Conservation (phyloP, 192 early-diverging fungal species). For the Thoreauomyces humboldtii region DNA sequence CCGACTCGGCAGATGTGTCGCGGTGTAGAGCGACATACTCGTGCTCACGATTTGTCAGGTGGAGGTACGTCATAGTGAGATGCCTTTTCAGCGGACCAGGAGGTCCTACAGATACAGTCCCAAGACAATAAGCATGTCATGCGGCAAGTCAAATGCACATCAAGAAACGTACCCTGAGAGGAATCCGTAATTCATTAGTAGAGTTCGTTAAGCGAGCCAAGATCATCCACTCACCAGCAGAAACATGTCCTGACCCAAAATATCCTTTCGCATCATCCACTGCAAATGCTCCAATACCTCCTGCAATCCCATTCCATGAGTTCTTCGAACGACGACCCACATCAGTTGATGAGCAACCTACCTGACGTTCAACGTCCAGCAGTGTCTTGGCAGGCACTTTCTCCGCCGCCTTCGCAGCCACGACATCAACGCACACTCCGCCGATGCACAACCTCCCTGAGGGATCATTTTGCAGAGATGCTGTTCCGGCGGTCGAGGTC, state of each 20-base stretch:
- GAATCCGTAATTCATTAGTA: no score
- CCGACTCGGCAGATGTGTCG: slow-evolving; percentile 70
- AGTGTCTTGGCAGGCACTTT: slow-evolving; percentile 20
- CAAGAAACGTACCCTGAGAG: no score
- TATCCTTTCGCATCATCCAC: slow-evolving; percentile 86
- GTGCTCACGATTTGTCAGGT: slow-evolving; percentile 63
- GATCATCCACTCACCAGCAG: no score
- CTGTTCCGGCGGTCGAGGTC: neutral
- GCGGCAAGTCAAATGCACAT: neutral
- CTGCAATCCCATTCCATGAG: slow-evolving; percentile 22
- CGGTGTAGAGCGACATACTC: slow-evolving; percentile 74
- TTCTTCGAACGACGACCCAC: neutral
- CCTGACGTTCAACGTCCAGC: neutral
- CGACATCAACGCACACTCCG: slow-evolving; percentile 13
- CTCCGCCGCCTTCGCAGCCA: neutral
- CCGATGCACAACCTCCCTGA: slow-evolving; percentile 24
- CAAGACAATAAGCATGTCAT: neutral
- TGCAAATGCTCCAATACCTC: slow-evolving; percentile 46
- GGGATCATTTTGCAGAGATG: neutral
- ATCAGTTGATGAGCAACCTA: neutral
- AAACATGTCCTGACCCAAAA: slow-evolving; percentile 79
- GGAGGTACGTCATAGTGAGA: slow-evolving; percentile 68
- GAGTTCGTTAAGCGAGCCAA: no score
- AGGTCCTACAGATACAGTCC: slow-evolving; percentile 48
- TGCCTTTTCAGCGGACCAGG: slow-evolving; percentile 67